Conservation (phyloP, 176 grass and related monocot species). For the Saccharum officinarum region DNA sequence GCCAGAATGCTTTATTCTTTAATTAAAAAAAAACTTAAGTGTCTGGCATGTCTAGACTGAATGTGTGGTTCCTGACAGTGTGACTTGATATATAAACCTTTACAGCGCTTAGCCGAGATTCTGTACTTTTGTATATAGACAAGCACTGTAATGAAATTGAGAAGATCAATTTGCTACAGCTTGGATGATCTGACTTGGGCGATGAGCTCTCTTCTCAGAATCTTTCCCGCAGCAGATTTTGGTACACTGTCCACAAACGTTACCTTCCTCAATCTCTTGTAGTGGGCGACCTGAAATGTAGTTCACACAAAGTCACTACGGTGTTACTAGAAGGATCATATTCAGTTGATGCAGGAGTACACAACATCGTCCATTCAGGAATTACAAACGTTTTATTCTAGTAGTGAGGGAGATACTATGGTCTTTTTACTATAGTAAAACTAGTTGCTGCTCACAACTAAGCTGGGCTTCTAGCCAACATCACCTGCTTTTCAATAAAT, state of each 20-base stretch:
- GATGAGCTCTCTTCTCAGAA: slow-evolving; percentile 77
- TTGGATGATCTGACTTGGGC: slow-evolving; percentile 74
- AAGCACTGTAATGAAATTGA: not conserved
- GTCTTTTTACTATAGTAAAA: not conserved
- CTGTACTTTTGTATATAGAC: not conserved
- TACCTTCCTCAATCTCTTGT: slow-evolving; percentile 74
- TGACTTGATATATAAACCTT: not conserved
- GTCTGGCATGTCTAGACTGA: not conserved
- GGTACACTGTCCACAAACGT: slow-evolving; percentile 70
- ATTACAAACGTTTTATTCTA: not conserved
- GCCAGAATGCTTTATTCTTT: too few relatives aligned
- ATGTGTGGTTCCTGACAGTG: not conserved
- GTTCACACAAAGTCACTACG: not conserved
- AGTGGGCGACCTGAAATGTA: slow-evolving; percentile 63
- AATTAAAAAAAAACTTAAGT: too few relatives aligned
- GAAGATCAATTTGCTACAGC: slow-evolving; percentile 41
- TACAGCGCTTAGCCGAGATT: not conserved
- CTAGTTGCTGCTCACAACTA: not conserved
- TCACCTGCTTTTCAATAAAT: slow-evolving; percentile 78
- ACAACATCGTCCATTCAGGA: not conserved
- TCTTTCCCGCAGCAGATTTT: slow-evolving; percentile 76
- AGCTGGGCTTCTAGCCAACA: not conserved
- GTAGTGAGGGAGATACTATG: not conserved
- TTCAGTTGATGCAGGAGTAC: not conserved
- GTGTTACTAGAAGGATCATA: not conserved